Evolutionary conservation across 805 yeast genomes (phyloP).

Genomic region (Candida manassasensis): DNA sequence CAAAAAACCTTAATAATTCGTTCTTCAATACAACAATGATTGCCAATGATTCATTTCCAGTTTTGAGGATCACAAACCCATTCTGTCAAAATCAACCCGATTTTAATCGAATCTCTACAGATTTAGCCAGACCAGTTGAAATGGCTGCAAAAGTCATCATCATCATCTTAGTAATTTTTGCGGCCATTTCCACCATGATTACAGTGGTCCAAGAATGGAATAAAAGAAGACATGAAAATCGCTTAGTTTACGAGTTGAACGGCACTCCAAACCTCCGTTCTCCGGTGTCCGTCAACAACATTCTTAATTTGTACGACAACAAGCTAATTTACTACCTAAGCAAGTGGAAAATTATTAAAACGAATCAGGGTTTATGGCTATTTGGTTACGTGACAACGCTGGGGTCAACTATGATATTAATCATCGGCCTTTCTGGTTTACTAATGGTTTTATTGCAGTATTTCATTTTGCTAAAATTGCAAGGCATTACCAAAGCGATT

Average conservation of each 20-base stretch:
- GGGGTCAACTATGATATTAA: slow-evolving; percentile 45
- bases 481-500: slow-evolving; percentile 10
- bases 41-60: slow-evolving; percentile 5
- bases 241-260: slow-evolving; percentile 12
- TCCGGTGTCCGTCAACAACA: slow-evolving; percentile 2
- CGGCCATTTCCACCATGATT: slow-evolving; percentile 40
- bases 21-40: slow-evolving; percentile 15
- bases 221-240: slow-evolving; percentile 33
- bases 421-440: slow-evolving; percentile 56
- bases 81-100: slow-evolving; percentile 36
- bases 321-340: slow-evolving; percentile 9
- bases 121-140: slow-evolving; percentile 26
- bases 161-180: slow-evolving; percentile 23
- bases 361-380: slow-evolving; percentile 32
- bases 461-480: slow-evolving; percentile 34
- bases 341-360: slow-evolving; percentile 8
- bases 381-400: slow-evolving; percentile 49
- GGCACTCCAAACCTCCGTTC: slow-evolving; percentile 8
- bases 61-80: slow-evolving; percentile 10
- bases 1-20: slow-evolving; percentile 31
- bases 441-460: slow-evolving; percentile 51
- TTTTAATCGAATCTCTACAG: slow-evolving; percentile 35
- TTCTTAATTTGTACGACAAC: slow-evolving; percentile 12
- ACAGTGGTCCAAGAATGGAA: slow-evolving; percentile 41
- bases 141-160: slow-evolving; percentile 33